Conservation (phyloP, 805 yeast genomes). For the Pichia paraexigua region DNA sequence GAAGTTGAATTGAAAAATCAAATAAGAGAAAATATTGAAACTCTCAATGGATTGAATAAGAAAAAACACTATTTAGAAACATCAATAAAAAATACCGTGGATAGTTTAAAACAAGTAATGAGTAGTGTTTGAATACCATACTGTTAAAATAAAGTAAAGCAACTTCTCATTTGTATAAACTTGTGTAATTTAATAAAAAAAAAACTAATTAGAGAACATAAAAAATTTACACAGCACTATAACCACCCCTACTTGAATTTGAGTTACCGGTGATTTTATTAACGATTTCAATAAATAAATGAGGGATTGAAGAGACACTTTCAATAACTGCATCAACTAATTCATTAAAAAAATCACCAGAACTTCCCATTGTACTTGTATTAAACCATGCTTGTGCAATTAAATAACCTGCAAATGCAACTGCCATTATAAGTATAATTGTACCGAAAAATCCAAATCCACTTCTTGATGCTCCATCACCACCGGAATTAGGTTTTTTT, state of each 20-base stretch:
- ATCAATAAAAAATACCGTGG: slow-evolving; percentile 66
- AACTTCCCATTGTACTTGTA: slow-evolving; percentile 54
- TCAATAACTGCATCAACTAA: slow-evolving; percentile 61
- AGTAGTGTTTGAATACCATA: not conserved
- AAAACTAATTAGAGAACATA: not conserved
- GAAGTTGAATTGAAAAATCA: slow-evolving; percentile 42
- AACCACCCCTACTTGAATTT: slow-evolving; percentile 62
- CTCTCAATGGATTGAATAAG: slow-evolving; percentile 50
- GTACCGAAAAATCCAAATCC: slow-evolving; percentile 82
- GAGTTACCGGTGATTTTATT: slow-evolving; percentile 57
- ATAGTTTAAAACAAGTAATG: slow-evolving; percentile 42
- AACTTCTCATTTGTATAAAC: not conserved
- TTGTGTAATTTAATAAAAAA: not conserved
- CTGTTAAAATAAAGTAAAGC: not conserved
- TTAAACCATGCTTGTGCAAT: slow-evolving; percentile 70
- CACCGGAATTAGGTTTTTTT: slow-evolving; percentile 8
- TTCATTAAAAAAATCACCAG: slow-evolving; percentile 64
- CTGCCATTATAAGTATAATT: slow-evolving; percentile 65
- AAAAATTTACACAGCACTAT: slow-evolving; percentile 68
- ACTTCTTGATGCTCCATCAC: slow-evolving; percentile 11
- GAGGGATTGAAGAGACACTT: slow-evolving; percentile 51
- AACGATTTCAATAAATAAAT: slow-evolving; percentile 58
- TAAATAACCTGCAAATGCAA: slow-evolving; percentile 63
- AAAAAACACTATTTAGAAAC: slow-evolving; percentile 69
- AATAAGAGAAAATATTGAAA: slow-evolving; percentile 47